These are phyloP conservation scores for Thraustochytrium sp. DNA, from an alignment of 352 stramenopile genomes.

Conservation along the genomic window DNA sequence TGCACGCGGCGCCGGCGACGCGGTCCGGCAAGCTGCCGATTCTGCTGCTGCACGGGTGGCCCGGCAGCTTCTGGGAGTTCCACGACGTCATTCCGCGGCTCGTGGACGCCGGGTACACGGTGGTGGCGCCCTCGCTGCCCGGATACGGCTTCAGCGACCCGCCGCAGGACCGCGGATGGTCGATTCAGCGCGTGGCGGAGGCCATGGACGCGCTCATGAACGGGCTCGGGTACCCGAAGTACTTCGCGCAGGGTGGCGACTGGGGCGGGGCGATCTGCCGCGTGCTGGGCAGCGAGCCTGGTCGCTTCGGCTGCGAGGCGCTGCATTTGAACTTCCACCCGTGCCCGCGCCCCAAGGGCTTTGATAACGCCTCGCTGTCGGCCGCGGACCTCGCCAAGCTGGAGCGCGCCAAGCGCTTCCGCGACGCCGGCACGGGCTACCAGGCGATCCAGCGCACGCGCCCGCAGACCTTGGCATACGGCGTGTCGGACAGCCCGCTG, in stretches of 20 bases:
- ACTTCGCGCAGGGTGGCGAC: conserved; percentile 20
- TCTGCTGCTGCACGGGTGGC: conserved; percentile 29
- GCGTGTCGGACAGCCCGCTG: background rate
- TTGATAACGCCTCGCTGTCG: background rate
- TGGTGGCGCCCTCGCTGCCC: background rate
- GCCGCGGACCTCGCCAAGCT: background rate
- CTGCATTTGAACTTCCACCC: conserved; percentile 20
- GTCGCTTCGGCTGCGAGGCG: background rate
- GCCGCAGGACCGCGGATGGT: background rate
- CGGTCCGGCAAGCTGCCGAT: background rate
- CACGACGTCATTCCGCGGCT: conserved; percentile 5
- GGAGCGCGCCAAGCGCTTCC: background rate
- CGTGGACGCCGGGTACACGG: background rate
- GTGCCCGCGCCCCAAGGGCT: background rate
- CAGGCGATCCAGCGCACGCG: background rate
- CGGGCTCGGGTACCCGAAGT: background rate
- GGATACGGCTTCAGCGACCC: conserved; percentile 17
- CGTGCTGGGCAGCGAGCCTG: background rate
- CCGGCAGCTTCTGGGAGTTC: conserved; percentile 35
- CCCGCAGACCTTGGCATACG: background rate
- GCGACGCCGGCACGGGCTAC: background rate
- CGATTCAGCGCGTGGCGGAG: background rate
- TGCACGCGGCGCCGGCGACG: background rate
- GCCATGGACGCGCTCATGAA: conserved; percentile 8
- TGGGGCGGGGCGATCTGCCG: background rate